phyloP scores from a whole-genome alignment of 805 yeast species.

The Helenozyma baotianmanensis region DNA sequence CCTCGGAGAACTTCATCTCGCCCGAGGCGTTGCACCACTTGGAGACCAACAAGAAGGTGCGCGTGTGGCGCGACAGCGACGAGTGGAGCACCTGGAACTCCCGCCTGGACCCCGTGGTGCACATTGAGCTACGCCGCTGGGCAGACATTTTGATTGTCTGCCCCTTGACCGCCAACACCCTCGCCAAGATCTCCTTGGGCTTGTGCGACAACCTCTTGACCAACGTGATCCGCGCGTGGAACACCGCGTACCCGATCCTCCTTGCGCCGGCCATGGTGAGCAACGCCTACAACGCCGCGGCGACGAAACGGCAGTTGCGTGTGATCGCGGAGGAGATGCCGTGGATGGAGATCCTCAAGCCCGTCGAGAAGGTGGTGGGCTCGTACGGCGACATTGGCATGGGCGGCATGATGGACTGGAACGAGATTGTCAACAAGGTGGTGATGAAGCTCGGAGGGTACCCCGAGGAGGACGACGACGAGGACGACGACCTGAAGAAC shows the following conservation, averaged over 20 bases:
- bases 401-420: slow-evolving; percentile 99
- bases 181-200: slow-evolving; percentile 86
- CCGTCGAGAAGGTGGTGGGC: slow-evolving; percentile 90
- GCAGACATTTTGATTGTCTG: slow-evolving; percentile 90
- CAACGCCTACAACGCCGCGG: slow-evolving; percentile 82
- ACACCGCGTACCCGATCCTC: slow-evolving; percentile 80
- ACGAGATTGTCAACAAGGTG: slow-evolving; percentile 83
- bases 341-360: slow-evolving; percentile 89
- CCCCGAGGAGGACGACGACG: slow-evolving; percentile 48
- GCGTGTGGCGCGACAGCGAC: slow-evolving; percentile 54
- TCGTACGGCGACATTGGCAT: slow-evolving; percentile 97
- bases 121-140: slow-evolving; percentile 93
- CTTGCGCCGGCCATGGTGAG: slow-evolving; percentile 96
- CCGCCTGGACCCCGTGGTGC: slow-evolving; percentile 86
- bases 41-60: slow-evolving; percentile 39
- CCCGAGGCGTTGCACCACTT: slow-evolving; percentile 39
- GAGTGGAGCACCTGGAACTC: slow-evolving; percentile 73
- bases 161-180: slow-evolving; percentile 91
- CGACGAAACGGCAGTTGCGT: slow-evolving; percentile 78
- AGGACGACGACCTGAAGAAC: slow-evolving; percentile 44
- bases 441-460: slow-evolving; percentile 62
- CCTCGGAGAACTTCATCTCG: slow-evolving; percentile 50
- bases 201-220: slow-evolving; percentile 90
- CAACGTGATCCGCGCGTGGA: slow-evolving; percentile 92
- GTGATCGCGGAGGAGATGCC: slow-evolving; percentile 86